These are phyloP conservation scores for Cytospora leucostoma DNA, from an alignment of 2,329 filamentous ascomycete species.

Conservation along the genomic window DNA sequence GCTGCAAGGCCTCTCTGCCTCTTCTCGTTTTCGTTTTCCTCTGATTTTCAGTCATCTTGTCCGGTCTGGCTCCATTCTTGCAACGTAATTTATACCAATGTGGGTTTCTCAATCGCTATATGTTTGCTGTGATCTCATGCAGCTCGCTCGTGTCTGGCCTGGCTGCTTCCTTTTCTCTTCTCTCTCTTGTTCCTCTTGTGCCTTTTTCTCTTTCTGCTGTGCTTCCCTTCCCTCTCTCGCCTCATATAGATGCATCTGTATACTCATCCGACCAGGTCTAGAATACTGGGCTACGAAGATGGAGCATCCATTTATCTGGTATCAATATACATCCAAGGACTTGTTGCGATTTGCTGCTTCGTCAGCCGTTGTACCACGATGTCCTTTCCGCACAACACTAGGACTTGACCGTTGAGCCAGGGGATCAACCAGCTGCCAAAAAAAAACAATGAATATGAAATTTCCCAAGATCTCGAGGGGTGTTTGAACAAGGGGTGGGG, in stretches of 20 bases:
- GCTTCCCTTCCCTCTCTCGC: background rate
- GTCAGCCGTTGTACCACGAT: conserved; percentile 13
- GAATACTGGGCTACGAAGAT: background rate
- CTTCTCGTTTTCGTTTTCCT: conserved; percentile 3
- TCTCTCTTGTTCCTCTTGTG: background rate
- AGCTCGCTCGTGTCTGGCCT: background rate
- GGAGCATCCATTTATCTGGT: background rate
- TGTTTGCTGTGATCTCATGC: conserved; percentile 13
- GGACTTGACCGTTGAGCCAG: background rate
- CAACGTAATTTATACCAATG: conserved; percentile 3
- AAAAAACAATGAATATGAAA: conserved; percentile 5
- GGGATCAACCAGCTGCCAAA: conserved; percentile 1
- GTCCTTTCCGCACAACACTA: conserved; percentile 3
- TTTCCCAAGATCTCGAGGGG: background rate
- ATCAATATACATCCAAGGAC: background rate
- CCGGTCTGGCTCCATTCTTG: conserved; percentile 8
- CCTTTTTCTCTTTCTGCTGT: background rate
- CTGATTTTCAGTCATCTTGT: background rate
- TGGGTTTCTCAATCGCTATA: conserved; percentile 17
- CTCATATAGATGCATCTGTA: background rate
- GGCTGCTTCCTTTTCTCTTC: background rate
- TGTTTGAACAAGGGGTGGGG: background rate
- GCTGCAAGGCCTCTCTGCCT: conserved; percentile 8
- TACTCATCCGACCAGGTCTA: background rate
- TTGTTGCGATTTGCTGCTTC: conserved; percentile 9